phyloP scores from a whole-genome alignment of 1,139 yeast species.

The Suhomyces maxii region DNA sequence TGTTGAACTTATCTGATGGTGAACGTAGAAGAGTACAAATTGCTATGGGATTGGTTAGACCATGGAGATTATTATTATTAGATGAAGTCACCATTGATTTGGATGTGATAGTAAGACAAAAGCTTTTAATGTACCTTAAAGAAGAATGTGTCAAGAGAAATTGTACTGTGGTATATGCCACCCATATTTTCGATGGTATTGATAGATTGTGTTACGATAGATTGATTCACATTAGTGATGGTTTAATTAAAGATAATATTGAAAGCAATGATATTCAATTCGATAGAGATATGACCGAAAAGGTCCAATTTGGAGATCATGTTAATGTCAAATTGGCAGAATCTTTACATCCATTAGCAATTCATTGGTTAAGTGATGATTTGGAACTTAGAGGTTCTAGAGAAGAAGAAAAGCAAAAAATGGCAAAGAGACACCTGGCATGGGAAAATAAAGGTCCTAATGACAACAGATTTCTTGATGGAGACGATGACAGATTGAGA shows the following conservation, averaged over 20 bases:
- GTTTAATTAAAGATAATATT: slow-evolving; percentile 40
- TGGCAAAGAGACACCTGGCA: slow-evolving; percentile 31
- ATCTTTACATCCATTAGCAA: slow-evolving; percentile 69
- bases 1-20: slow-evolving; percentile 91
- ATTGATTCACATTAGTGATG: slow-evolving; percentile 76
- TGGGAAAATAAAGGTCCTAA: slow-evolving; percentile 28
- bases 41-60: slow-evolving; percentile 88
- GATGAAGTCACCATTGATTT: slow-evolving; percentile 97
- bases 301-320: slow-evolving; percentile 29
- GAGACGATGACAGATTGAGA: slow-evolving; percentile 43
- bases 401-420: slow-evolving; percentile 48
- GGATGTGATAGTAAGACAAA: slow-evolving; percentile 85
- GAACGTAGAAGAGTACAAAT: slow-evolving; percentile 92
- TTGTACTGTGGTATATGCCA: slow-evolving; percentile 84
- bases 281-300: slow-evolving; percentile 16
- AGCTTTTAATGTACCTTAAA: slow-evolving; percentile 67
- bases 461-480: slow-evolving; percentile 48
- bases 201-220: slow-evolving; percentile 82
- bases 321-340: slow-evolving; percentile 32
- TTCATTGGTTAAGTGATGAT: slow-evolving; percentile 62
- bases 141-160: slow-evolving; percentile 65
- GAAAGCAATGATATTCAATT: slow-evolving; percentile 32
- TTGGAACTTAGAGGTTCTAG: slow-evolving; percentile 53
- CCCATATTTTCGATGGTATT: slow-evolving; percentile 94
- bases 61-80: slow-evolving; percentile 79